Evolutionary conservation across 495 filamentous ascomycete species (phyloP).

Genomic region (Penicillium manginii): DNA sequence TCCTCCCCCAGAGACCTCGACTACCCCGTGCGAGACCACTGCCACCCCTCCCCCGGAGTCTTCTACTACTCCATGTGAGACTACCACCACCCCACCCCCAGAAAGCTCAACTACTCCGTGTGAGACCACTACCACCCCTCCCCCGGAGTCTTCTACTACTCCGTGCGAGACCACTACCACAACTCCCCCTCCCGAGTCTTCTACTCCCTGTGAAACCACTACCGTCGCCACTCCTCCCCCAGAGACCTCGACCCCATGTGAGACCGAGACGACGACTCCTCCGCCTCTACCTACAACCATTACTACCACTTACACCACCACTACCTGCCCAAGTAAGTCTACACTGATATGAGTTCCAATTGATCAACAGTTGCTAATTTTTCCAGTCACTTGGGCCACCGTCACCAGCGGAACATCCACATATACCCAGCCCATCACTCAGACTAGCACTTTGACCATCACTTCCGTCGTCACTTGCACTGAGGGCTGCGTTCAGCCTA

Average conservation of each 20-base stretch:
- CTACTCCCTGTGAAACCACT: slow-evolving; percentile 16
- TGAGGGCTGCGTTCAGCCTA: slow-evolving; percentile 22
- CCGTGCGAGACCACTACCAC: slow-evolving; percentile 15
- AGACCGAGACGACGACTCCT: slow-evolving; percentile 6
- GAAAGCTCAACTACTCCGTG: slow-evolving; percentile 9
- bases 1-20: background rate
- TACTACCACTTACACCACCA: slow-evolving; percentile 26
- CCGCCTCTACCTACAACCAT: slow-evolving; percentile 18
- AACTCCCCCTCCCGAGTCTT: background rate
- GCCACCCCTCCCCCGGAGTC: slow-evolving; percentile 1
- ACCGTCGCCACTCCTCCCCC: slow-evolving; percentile 3
- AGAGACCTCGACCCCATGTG: slow-evolving; percentile 3
- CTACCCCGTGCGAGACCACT: slow-evolving; percentile 19
- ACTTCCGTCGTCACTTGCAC: slow-evolving; percentile 29
- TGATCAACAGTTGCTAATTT: slow-evolving; percentile 12
- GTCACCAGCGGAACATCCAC: slow-evolving; percentile 30
- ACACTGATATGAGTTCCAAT: background rate
- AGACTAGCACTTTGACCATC: slow-evolving; percentile 29
- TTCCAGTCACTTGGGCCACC: slow-evolving; percentile 28
- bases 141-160: slow-evolving; percentile 6
- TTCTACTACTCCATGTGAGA: slow-evolving; percentile 15
- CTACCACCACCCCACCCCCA: slow-evolving; percentile 5
- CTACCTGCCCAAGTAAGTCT: slow-evolving; percentile 31
- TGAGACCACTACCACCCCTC: slow-evolving; percentile 8
- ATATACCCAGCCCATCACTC: slow-evolving; percentile 31